Base-by-base conservation (phyloP, 805 yeast genomes). In the Yarrowia sp. region DNA sequence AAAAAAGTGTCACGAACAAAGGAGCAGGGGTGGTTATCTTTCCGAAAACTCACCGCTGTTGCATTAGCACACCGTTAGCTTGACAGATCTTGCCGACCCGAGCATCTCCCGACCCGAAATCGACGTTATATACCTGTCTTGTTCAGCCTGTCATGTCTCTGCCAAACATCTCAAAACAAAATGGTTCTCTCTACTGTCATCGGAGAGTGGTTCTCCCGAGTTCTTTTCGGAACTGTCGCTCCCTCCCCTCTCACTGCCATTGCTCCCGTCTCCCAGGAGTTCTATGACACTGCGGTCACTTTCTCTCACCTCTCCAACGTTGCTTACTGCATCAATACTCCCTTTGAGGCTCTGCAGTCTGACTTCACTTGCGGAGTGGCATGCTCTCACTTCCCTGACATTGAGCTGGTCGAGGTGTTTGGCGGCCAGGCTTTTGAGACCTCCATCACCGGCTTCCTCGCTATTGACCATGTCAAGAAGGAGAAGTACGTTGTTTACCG, bases 401-500 rank as follows among this genome's bases (percentile, higher is more conserved):
- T 29, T 24, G 51, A 44, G 18, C 35, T 44, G 13, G 49, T 44
- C 2, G 33, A 44, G 16, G 22, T 27, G 6, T 44, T 44, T 12
- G 49, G 49, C 4, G 49, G 49, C 6, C 13, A 44, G 4, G 6
- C 6, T 4, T 44, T 29, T 18, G 35, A 29, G 16, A 44, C 51
- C 24, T 44, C 51, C 18, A 44, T 29, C 7, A 44, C 51, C 13
- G 51, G 51, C 4, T 44, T 18, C 13, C 24, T 44, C 16, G 33
- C 49, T 18, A 44, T 44, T 12, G 49, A 44, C 16, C 49, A 44
- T 6, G 33, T 25, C 22, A 44, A 44, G 27, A 44, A 44, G 33
- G 49, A 44, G 21, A 44, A 44, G 27, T 44, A 44, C 6, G 49
- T 44, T 7, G 49, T 47, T 6, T 47, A 31, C 55, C 38, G 55